Evolutionary conservation across 2,329 filamentous ascomycete species (phyloP).

Genomic region (Didymella sp.): DNA sequence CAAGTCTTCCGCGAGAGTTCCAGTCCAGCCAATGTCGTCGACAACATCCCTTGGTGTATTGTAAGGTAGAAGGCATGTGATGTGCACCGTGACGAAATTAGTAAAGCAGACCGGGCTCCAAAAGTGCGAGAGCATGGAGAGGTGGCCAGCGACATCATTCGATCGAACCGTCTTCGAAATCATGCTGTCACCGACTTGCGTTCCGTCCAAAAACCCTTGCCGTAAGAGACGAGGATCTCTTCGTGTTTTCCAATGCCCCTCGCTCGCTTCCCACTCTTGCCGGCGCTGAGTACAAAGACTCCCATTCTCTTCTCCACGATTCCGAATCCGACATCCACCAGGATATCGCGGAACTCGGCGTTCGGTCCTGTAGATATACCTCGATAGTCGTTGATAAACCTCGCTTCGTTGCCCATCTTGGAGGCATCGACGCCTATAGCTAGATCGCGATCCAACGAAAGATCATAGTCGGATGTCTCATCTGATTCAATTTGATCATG

Average conservation of each 20-base stretch:
- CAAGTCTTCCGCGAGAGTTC: background rate
- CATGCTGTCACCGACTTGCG: constrained; percentile 28
- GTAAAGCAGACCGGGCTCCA: background rate
- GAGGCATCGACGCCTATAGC: constrained; percentile 59
- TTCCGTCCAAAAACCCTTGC: constrained; percentile 59
- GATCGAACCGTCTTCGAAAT: background rate
- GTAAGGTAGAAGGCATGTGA: background rate
- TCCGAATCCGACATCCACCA: constrained; percentile 46
- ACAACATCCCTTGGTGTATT: background rate
- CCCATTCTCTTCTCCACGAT: constrained; percentile 57
- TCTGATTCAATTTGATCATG: constrained; percentile 55
- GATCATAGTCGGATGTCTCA: constrained; percentile 58
- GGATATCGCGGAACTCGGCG: constrained; percentile 54
- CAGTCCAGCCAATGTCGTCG: background rate
- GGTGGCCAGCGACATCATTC: background rate
- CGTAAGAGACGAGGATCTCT: constrained; percentile 62
- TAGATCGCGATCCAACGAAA: constrained; percentile 58
- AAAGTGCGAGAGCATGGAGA: no score
- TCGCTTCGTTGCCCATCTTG: constrained; percentile 58
- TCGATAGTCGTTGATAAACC: constrained; percentile 63
- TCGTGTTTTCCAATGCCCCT: constrained; percentile 57
- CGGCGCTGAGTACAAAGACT: constrained; percentile 58
- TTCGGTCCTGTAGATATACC: constrained; percentile 53
- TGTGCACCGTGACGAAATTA: background rate
- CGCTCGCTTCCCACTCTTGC: constrained; percentile 55